These are phyloP conservation scores for Apiospora pterosperma DNA, from an alignment of 2,329 filamentous ascomycete genomes.

Conservation along the genomic window DNA sequence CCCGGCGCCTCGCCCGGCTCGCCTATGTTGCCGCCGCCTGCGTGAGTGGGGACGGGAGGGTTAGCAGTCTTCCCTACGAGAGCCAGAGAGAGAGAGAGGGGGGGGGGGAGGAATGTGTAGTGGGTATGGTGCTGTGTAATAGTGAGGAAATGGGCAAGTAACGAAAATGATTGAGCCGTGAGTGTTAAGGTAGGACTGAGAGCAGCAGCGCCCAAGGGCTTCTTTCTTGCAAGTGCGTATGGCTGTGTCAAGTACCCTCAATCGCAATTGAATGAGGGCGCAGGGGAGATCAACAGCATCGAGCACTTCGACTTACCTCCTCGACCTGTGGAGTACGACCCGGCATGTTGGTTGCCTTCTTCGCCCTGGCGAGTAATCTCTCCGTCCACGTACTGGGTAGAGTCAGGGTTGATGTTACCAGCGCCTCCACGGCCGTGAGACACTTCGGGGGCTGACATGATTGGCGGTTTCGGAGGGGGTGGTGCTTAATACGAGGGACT, in stretches of 20 bases:
- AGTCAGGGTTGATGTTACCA: slow-evolving; percentile 58
- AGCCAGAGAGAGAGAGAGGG: background rate
- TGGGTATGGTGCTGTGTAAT: background rate
- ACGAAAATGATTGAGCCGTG: too few species aligned
- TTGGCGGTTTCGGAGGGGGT: background rate
- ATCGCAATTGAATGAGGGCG: background rate
- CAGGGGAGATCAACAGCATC: background rate
- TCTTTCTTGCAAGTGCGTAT: background rate
- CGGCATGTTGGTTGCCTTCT: slow-evolving; percentile 54
- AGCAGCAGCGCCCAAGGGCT: background rate
- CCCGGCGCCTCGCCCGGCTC: slow-evolving; percentile 38
- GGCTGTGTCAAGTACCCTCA: background rate
- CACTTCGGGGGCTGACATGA: background rate
- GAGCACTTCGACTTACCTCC: slow-evolving; percentile 42
- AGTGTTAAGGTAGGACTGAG: background rate
- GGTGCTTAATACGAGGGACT: background rate
- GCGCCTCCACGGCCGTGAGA: slow-evolving; percentile 52
- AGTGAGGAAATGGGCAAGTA: background rate
- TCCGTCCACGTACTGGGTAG: slow-evolving; percentile 59
- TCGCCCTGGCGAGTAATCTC: slow-evolving; percentile 55
- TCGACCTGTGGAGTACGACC: slow-evolving; percentile 56
- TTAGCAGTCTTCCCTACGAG: background rate
- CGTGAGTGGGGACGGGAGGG: background rate
- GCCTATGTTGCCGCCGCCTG: slow-evolving; percentile 57
- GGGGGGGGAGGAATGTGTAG: background rate